phyloP scores from a whole-genome alignment of 371 early-diverging fungal species.

The Apophysomyces trapeziformis region DNA sequence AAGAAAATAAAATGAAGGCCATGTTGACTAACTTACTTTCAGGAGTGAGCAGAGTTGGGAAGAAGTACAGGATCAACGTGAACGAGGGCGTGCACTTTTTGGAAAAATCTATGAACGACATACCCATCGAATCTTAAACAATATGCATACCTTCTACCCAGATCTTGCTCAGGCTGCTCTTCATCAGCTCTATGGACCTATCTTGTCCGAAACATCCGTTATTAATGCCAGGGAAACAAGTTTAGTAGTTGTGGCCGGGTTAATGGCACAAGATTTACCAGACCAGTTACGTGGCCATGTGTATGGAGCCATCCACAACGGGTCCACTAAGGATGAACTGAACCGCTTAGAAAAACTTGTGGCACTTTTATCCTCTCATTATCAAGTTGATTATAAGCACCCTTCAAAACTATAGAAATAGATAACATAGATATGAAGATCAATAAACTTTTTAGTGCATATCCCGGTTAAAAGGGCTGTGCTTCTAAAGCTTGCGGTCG shows the following conservation, averaged over 20 bases:
- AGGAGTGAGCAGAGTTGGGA: conserved; percentile 4
- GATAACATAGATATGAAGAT: not conserved
- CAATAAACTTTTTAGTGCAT: not conserved
- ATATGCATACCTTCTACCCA: not conserved
- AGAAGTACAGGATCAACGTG: conserved; percentile 2
- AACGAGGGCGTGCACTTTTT: conserved; percentile 4
- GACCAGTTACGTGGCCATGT: conserved; percentile 6
- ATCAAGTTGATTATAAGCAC: not conserved
- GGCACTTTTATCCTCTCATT: not conserved
- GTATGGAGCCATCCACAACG: conserved; percentile 10
- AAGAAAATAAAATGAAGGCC: too few relatives aligned
- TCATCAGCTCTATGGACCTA: not conserved
- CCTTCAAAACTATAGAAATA: conserved; percentile 4
- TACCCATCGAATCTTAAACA: not conserved
- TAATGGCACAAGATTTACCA: not conserved
- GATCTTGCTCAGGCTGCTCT: conserved; percentile 1
- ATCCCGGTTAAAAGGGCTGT: not conserved
- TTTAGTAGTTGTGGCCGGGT: conserved; percentile 2
- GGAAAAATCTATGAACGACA: conserved; percentile 11
- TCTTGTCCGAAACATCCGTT: conserved; percentile 4
- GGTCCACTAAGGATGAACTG: conserved; percentile 7
- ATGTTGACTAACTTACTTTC: not conserved
- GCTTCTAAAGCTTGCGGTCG: not conserved
- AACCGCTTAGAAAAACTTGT: not conserved
- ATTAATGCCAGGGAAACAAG: conserved; percentile 4